A percentile compares a stretch with the other conserved stretches of the same genome.
Conservation (phyloP, 2,329 filamentous ascomycete genomes). For the Diaporthe aspalathi region DNA sequence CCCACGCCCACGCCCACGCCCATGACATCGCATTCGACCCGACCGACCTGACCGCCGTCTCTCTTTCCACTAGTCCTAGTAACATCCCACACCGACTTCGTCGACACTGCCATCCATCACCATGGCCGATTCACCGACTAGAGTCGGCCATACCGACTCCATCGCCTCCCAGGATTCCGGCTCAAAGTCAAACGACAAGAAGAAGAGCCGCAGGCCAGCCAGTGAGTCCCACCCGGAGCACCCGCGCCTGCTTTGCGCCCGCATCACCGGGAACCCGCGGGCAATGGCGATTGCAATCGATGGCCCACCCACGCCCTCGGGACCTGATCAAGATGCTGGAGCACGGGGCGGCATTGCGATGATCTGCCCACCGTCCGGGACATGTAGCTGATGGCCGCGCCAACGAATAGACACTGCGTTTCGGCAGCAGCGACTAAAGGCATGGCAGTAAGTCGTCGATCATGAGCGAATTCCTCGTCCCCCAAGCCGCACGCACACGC, state of each 20-base stretch:
- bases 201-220: constrained; percentile 91
- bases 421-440: constrained; percentile 94
- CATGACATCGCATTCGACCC: constrained; percentile 22
- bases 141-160: constrained; percentile 62
- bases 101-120: constrained; percentile 39
- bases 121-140: constrained; percentile 62
- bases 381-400: constrained; percentile 36
- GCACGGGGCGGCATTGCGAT: background rate
- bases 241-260: constrained; percentile 2
- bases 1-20: constrained; percentile 17
- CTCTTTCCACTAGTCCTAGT: constrained; percentile 19
- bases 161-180: constrained; percentile 66
- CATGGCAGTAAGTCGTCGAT: constrained; percentile 85
- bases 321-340: background rate
- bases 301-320: background rate
- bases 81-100: constrained; percentile 27
- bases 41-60: constrained; percentile 25
- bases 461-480: background rate
- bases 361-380: constrained; percentile 5
- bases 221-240: constrained; percentile 66
- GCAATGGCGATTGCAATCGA: background rate
- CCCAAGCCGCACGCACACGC: background rate
- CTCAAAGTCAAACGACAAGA: constrained; percentile 73
- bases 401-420: constrained; percentile 84
- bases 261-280: background rate